Conservation (phyloP, 192 early-diverging fungal species). For the Phlyctochytrium planicorne region DNA sequence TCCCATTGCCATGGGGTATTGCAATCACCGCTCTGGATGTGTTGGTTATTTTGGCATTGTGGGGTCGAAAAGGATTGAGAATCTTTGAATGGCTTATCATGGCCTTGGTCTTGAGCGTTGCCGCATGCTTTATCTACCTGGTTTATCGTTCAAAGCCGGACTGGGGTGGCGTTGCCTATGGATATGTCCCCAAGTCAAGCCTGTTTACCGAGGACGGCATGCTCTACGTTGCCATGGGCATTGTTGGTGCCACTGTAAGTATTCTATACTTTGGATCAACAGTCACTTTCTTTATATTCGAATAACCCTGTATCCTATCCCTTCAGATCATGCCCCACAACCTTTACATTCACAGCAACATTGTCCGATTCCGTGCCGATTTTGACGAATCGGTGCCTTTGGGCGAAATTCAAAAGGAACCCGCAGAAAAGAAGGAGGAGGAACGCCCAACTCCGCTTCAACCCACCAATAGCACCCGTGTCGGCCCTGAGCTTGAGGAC, state of each 20-base stretch:
- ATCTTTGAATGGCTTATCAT: conserved; percentile 71
- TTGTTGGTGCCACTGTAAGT: conserved; percentile 78
- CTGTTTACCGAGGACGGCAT: conserved; percentile 57
- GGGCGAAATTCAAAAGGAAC: conserved; percentile 27
- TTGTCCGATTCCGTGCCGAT: conserved; percentile 64
- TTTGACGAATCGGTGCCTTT: conserved; percentile 18
- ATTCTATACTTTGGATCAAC: background rate
- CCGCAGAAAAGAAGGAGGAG: background rate
- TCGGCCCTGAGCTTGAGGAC: conserved; percentile 2
- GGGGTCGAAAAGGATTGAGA: conserved; percentile 56
- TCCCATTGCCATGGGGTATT: conserved; percentile 72
- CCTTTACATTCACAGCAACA: conserved; percentile 73
- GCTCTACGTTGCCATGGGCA: conserved; percentile 74
- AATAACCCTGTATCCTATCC: background rate
- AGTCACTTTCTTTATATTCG: background rate
- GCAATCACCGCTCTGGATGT: conserved; percentile 75
- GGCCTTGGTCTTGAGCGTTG: conserved; percentile 61
- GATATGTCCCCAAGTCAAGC: conserved; percentile 54
- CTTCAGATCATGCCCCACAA: conserved; percentile 90
- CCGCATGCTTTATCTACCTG: conserved; percentile 65
- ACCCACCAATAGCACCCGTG: background rate
- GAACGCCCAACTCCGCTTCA: background rate
- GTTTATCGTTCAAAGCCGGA: conserved; percentile 59
- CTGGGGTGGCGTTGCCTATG: conserved; percentile 59
- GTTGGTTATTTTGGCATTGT: conserved; percentile 65